Evolutionary conservation across 495 filamentous ascomycete species (phyloP).

Genomic region (Astrothelium subdiscretum): DNA sequence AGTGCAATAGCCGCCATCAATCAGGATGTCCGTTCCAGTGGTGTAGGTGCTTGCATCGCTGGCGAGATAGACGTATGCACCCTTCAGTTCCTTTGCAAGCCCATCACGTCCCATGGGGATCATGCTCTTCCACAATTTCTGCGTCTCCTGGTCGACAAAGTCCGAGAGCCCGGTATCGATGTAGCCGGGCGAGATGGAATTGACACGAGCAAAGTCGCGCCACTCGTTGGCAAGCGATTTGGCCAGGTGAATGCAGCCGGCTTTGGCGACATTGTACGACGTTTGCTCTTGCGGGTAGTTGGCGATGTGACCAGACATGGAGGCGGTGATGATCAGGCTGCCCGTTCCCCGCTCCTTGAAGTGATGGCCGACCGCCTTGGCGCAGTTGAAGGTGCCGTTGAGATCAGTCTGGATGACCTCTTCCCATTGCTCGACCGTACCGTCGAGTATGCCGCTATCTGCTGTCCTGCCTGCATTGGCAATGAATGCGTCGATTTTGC

Average conservation of each 20-base stretch:
- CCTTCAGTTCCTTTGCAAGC: slow-evolving; percentile 73
- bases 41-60: slow-evolving; percentile 48
- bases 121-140: slow-evolving; percentile 65
- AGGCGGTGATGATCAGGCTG: slow-evolving; percentile 51
- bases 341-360: slow-evolving; percentile 52
- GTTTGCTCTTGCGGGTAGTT: slow-evolving; percentile 74
- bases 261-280: slow-evolving; percentile 72
- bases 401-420: slow-evolving; percentile 47
- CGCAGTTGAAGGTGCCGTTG: slow-evolving; percentile 57
- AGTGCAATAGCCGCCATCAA: slow-evolving; percentile 44
- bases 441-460: slow-evolving; percentile 35
- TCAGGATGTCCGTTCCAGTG: slow-evolving; percentile 41
- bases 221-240: slow-evolving; percentile 61
- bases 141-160: slow-evolving; percentile 57
- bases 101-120: slow-evolving; percentile 67
- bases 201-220: slow-evolving; percentile 66
- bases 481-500: slow-evolving; percentile 25
- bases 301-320: slow-evolving; percentile 63
- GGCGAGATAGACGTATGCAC: slow-evolving; percentile 65
- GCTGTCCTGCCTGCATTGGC: slow-evolving; percentile 53
- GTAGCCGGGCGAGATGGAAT: slow-evolving; percentile 65
- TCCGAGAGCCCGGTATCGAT: slow-evolving; percentile 71
- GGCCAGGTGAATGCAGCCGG: slow-evolving; percentile 40
- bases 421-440: slow-evolving; percentile 51
- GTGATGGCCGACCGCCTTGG: slow-evolving; percentile 51